Conservation (phyloP, 164 flowering plant species). For the Santalum album region DNA sequence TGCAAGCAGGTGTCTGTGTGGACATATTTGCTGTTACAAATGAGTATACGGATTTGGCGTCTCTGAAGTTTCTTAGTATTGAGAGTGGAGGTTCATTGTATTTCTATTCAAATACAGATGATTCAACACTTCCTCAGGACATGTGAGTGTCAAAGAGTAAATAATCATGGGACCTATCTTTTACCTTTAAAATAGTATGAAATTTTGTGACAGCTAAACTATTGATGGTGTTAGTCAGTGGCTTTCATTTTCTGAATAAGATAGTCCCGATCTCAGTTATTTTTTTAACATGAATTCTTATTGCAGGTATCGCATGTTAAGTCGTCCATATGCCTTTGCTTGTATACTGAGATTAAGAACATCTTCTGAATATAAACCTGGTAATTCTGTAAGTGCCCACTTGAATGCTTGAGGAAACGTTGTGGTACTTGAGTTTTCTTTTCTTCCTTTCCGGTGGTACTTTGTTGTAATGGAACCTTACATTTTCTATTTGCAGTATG, state of each 20-base stretch:
- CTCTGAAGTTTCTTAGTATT: slow-evolving; percentile 91
- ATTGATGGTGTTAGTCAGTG: background rate
- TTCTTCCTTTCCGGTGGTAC: background rate
- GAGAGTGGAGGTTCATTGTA: slow-evolving; percentile 95
- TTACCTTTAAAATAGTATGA: background rate
- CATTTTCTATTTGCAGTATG: slow-evolving; percentile 55
- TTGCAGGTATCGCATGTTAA: slow-evolving; percentile 93
- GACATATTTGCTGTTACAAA: slow-evolving; percentile 98
- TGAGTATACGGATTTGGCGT: slow-evolving; percentile 96
- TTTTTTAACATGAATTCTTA: slow-evolving; percentile 5
- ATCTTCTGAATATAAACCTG: slow-evolving; percentile 77
- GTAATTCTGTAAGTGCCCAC: slow-evolving; percentile 55
- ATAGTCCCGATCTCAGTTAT: background rate
- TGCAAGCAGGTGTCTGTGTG: slow-evolving; percentile 98
- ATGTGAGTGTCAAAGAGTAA: slow-evolving; percentile 48
- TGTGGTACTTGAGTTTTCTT: no score
- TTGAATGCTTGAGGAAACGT: no score
- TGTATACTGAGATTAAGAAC: slow-evolving; percentile 88
- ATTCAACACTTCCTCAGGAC: slow-evolving; percentile 98
- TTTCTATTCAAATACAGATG: slow-evolving; percentile 84
- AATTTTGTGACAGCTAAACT: background rate
- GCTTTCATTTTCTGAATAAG: background rate
- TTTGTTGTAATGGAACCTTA: background rate
- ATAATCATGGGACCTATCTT: background rate
- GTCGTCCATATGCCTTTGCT: slow-evolving; percentile 92